phyloP scores from a whole-genome alignment of 2,329 filamentous ascomycete species.

The Fusarium citri region DNA sequence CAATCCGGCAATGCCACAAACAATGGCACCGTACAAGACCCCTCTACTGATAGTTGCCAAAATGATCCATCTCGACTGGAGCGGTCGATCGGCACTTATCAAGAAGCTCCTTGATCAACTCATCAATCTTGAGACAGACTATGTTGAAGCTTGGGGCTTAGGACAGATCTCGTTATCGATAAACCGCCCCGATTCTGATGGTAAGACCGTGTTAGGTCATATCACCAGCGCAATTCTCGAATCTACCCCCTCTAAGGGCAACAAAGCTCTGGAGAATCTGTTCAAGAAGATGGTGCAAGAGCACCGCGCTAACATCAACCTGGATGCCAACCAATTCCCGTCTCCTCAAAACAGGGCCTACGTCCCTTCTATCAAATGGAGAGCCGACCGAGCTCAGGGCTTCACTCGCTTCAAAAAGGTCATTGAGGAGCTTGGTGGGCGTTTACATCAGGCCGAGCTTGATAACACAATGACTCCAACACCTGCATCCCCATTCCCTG shows the following conservation, averaged over 20 bases:
- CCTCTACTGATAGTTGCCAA: not conserved
- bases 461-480: not conserved
- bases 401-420: not conserved
- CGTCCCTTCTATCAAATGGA: constrained; percentile 2
- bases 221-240: not conserved
- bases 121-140: not conserved
- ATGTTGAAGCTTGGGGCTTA: not conserved
- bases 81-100: not conserved
- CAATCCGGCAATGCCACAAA: constrained; percentile 10
- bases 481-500: not conserved
- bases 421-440: not conserved
- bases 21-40: not conserved
- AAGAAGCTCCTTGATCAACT: not conserved
- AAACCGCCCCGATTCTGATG: not conserved
- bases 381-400: not conserved
- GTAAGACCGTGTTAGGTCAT: not conserved
- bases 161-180: not conserved
- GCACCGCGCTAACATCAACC: constrained; percentile 3
- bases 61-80: constrained; percentile 4
- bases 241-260: not conserved
- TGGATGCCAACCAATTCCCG: not conserved
- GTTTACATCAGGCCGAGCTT: constrained; percentile 6
- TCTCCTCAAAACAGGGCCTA: not conserved
- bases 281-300: not conserved
- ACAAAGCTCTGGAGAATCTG: not conserved